phyloP scores from a whole-genome alignment of 768 basidiomycete species.

The Roridomyces roridus region DNA sequence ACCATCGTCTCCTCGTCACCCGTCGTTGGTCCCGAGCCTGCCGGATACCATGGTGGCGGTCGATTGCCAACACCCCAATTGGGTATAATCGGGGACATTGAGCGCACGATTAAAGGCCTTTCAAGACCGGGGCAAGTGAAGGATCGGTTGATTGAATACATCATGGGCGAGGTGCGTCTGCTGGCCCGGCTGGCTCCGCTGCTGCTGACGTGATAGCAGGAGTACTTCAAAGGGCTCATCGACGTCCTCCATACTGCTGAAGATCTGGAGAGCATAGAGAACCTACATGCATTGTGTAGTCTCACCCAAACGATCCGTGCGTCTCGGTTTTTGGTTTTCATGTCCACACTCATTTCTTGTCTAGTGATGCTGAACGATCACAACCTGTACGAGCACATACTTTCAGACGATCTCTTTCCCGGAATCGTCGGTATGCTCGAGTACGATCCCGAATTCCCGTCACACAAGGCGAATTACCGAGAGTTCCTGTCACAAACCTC shows the following conservation, averaged over 20 bases:
- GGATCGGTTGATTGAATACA: conserved; percentile 89
- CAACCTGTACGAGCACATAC: conserved; percentile 90
- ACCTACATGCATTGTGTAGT: conserved; percentile 88
- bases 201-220: conserved; percentile 48
- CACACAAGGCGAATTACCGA: conserved; percentile 96
- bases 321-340: conserved; percentile 31
- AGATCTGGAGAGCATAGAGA: conserved; percentile 89
- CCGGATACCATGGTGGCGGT: conserved; percentile 70
- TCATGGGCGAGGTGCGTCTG: conserved; percentile 76
- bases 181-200: conserved; percentile 5
- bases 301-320: conserved; percentile 94
- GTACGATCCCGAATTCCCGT: conserved; percentile 97
- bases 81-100: conserved; percentile 81
- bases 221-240: conserved; percentile 88
- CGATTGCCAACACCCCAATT: conserved; percentile 79
- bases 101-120: conserved; percentile 76
- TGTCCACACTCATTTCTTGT: conserved; percentile 9
- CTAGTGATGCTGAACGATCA: conserved; percentile 96
- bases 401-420: conserved; percentile 91
- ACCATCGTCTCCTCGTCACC: conserved; percentile 65
- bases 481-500: conserved; percentile 85
- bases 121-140: conserved; percentile 75
- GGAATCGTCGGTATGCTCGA: conserved; percentile 97
- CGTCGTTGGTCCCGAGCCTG: conserved; percentile 57
- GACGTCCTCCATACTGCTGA: conserved; percentile 88